phyloP scores from a whole-genome alignment of 257 asterid species.

The Solanum ossicruentum region DNA sequence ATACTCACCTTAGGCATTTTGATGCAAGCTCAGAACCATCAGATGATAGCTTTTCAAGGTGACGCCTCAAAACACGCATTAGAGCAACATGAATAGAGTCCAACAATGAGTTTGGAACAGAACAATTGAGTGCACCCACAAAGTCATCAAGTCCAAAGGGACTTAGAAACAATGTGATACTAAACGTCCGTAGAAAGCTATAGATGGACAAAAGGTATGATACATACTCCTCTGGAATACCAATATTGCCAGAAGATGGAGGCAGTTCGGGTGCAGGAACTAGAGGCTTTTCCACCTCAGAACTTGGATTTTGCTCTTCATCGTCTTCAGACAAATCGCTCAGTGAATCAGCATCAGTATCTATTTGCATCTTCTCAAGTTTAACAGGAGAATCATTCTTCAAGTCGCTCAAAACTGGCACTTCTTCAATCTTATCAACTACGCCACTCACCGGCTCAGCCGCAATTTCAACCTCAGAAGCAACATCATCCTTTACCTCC shows the following conservation, averaged over 20 bases:
- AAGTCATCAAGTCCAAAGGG: constrained; percentile 79
- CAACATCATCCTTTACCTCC: constrained; percentile 6
- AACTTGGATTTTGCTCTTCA: constrained; percentile 12
- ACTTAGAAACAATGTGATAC: constrained; percentile 51
- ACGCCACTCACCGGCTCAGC: background rate
- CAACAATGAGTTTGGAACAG: constrained; percentile 56
- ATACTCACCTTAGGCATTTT: constrained; percentile 54
- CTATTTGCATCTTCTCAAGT: constrained; percentile 1
- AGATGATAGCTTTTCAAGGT: constrained; percentile 45
- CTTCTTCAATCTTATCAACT: constrained; percentile 4
- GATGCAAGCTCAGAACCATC: constrained; percentile 61
- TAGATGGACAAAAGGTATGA: constrained; percentile 63
- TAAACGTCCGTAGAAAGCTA: constrained; percentile 64
- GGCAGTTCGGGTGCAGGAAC: constrained; percentile 72
- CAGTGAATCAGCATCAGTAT: constrained; percentile 22
- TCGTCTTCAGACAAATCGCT: constrained; percentile 43
- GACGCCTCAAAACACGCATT: constrained; percentile 47
- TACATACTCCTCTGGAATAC: constrained; percentile 55
- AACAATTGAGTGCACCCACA: constrained; percentile 84
- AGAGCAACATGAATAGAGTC: constrained; percentile 78
- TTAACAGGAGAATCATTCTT: constrained; percentile 8
- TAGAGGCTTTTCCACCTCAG: constrained; percentile 30
- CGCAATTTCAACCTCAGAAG: background rate
- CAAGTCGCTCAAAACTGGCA: background rate
- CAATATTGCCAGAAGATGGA: constrained; percentile 68